phyloP scores from a whole-genome alignment of 23 red algal genomes.

The Rhodosorus marinus region DNA sequence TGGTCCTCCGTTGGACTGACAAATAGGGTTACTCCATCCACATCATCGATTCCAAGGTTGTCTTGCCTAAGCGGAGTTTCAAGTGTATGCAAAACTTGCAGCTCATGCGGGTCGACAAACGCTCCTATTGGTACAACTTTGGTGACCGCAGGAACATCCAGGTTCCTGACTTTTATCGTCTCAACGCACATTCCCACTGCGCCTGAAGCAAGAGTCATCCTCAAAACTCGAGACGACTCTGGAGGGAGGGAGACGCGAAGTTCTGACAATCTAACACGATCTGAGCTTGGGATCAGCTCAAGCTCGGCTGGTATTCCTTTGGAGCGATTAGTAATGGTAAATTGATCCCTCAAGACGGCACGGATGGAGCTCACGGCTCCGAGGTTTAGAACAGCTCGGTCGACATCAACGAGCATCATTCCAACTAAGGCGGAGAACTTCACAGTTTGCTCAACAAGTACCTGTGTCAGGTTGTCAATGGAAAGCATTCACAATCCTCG shows the following conservation, averaged over 20 bases:
- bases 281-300: neutral
- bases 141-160: too few species aligned
- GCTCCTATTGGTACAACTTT: too few species aligned
- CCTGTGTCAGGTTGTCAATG: neutral
- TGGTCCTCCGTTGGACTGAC: too few species aligned
- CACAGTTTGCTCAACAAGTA: constrained; percentile 9
- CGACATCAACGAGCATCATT: neutral
- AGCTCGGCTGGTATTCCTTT: neutral
- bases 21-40: too few species aligned
- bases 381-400: neutral
- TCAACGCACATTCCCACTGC: neutral
- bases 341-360: neutral
- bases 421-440: constrained; percentile 5
- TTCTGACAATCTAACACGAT: constrained; percentile 1
- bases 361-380: neutral
- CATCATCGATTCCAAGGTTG: too few species aligned
- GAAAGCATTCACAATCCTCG: too few species aligned
- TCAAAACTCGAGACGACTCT: neutral
- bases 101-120: too few species aligned
- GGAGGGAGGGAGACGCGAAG: neutral
- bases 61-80: too few species aligned
- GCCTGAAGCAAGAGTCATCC: neutral
- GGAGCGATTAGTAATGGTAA: neutral
- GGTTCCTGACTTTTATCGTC: neutral
- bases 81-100: too few species aligned